Evolutionary conservation across 805 yeast genomes (phyloP).

Genomic region (Yarrowia sp.): DNA sequence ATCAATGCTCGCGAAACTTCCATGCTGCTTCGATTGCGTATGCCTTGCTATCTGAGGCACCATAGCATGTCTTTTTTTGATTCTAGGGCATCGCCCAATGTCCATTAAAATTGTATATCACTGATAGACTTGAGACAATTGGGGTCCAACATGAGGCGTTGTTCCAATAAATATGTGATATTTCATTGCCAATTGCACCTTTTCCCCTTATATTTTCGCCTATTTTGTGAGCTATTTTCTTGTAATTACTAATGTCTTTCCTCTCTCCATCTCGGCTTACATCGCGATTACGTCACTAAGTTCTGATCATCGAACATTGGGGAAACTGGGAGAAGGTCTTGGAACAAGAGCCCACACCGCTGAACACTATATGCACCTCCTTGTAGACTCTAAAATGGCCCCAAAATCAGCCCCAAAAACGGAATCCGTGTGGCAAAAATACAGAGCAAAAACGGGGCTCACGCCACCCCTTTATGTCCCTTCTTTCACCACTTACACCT

Average conservation of each 20-base stretch:
- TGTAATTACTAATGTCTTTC: neutral
- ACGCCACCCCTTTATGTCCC: neutral
- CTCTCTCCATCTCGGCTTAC: neutral
- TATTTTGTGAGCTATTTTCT: too few species aligned
- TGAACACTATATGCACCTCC: neutral
- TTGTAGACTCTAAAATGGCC: too few species aligned
- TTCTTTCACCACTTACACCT: neutral
- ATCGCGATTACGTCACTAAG: slow-evolving; percentile 1
- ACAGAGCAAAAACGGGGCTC: neutral
- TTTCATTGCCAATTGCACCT: too few species aligned
- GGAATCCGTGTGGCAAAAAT: neutral
- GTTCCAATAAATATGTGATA: too few species aligned
- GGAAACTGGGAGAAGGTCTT: slow-evolving; percentile 17
- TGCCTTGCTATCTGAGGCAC: neutral
- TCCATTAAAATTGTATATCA: neutral
- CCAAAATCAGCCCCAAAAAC: neutral
- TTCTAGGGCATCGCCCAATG: neutral
- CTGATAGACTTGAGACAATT: neutral
- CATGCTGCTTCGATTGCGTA: neutral
- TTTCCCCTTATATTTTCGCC: too few species aligned
- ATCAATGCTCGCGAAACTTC: neutral
- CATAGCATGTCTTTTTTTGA: neutral
- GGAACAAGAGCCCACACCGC: neutral
- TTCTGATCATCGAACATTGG: neutral
- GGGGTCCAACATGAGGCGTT: neutral